phyloP scores from a whole-genome alignment of 495 filamentous ascomycete genomes.

The Xylaria cubensis region DNA sequence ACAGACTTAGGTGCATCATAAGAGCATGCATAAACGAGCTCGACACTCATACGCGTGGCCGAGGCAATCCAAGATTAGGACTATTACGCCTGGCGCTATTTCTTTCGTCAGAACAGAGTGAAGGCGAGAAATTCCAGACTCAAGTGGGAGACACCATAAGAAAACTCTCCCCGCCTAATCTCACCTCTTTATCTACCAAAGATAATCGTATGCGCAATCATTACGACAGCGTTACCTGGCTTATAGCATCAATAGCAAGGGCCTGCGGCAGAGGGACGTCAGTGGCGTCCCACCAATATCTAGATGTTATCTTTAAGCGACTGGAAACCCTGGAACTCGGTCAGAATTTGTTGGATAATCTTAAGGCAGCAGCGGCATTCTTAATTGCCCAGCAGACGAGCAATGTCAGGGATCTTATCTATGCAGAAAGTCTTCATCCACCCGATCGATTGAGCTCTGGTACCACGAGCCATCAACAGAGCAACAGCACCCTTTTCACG shows the following conservation, averaged over 20 bases:
- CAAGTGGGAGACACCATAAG: conserved; percentile 29
- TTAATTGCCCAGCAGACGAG: conserved; percentile 50
- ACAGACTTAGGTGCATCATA: conserved; percentile 33
- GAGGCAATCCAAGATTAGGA: conserved; percentile 26
- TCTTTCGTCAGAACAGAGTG: conserved; percentile 32
- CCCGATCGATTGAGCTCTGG: conserved; percentile 20
- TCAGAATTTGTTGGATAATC: conserved; percentile 30
- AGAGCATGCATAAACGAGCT: conserved; percentile 33
- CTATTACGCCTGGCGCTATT: conserved; percentile 35
- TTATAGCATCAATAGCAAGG: conserved; percentile 45
- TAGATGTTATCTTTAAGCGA: conserved; percentile 40
- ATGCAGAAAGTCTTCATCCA: conserved; percentile 47
- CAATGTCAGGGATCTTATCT: conserved; percentile 50
- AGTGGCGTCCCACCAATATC: conserved; percentile 42
- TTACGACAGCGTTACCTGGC: conserved; percentile 37
- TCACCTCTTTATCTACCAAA: conserved; percentile 23
- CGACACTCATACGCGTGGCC: conserved; percentile 16
- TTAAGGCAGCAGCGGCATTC: conserved; percentile 45
- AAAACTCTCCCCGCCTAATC: conserved; percentile 29
- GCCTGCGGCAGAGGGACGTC: conserved; percentile 43
- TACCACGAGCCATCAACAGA: conserved; percentile 21
- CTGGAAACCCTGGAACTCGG: conserved; percentile 31
- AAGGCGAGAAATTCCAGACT: conserved; percentile 19
- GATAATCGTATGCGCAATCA: conserved; percentile 29
- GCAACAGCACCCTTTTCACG: conserved; percentile 35